These are phyloP conservation scores for Calocybe gangraenosa DNA, from an alignment of 768 basidiomycete genomes.

Conservation along the genomic window DNA sequence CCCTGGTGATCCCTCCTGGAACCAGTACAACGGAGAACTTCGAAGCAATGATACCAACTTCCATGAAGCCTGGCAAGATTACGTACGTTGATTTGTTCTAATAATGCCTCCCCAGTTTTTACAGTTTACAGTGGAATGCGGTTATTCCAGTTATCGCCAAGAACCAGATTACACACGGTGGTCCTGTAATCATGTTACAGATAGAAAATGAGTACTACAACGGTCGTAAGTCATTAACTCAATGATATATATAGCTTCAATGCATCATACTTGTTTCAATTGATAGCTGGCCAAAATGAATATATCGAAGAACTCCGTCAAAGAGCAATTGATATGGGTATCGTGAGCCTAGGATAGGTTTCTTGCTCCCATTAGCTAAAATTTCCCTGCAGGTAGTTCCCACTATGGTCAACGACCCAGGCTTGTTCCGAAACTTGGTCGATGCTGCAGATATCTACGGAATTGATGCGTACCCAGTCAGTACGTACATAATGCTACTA, in stretches of 20 bases:
- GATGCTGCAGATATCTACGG: constrained; percentile 15
- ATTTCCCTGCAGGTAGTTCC: constrained; percentile 9
- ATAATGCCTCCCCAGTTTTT: not conserved
- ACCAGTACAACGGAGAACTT: constrained; percentile 15
- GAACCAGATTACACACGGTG: constrained; percentile 14
- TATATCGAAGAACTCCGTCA: constrained; percentile 14
- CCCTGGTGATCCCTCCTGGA: constrained; percentile 15
- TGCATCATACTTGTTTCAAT: not conserved
- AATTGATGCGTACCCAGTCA: constrained; percentile 16
- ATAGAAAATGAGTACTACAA: constrained; percentile 17
- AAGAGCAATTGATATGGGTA: constrained; percentile 11
- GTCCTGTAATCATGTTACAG: constrained; percentile 16
- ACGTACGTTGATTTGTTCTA: constrained; percentile 4
- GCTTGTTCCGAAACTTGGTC: constrained; percentile 12
- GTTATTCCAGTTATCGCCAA: constrained; percentile 14
- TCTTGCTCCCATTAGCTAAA: not conserved
- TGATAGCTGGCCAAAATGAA: constrained; percentile 16
- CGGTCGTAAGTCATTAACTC: constrained; percentile 10
- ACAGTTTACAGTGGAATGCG: constrained; percentile 10
- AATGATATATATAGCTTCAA: too few species aligned
- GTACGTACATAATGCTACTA: constrained; percentile 1
- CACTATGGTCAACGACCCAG: constrained; percentile 15
- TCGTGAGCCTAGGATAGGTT: constrained; percentile 3
- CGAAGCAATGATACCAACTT: constrained; percentile 17
- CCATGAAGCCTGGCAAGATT: constrained; percentile 16